Conservation (phyloP, 1,284 basidiomycete genomes). For the Malassezia psittaci region DNA sequence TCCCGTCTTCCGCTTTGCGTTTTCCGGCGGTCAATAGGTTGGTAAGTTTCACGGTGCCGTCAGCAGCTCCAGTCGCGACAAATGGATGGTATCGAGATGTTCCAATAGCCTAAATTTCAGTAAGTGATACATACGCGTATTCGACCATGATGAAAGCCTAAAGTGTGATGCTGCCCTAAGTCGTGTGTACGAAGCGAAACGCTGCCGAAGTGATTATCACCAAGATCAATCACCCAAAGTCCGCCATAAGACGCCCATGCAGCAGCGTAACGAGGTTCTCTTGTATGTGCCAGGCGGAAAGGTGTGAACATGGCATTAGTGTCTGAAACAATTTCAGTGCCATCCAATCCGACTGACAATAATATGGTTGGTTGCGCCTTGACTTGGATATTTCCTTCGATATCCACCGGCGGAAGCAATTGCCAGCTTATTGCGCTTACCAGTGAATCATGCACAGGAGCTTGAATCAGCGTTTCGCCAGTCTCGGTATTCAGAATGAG, state of each 20-base stretch:
- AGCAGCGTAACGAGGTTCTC: slow-evolving; percentile 16
- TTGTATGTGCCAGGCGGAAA: slow-evolving; percentile 3
- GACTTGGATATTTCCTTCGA: neutral
- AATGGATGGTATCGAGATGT: slow-evolving; percentile 12
- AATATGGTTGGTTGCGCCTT: slow-evolving; percentile 6
- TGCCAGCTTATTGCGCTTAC: slow-evolving; percentile 15
- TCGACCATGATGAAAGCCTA: slow-evolving; percentile 16
- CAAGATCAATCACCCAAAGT: slow-evolving; percentile 9
- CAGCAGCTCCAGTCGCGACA: slow-evolving; percentile 12
- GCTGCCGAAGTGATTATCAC: slow-evolving; percentile 14
- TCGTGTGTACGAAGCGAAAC: slow-evolving; percentile 12
- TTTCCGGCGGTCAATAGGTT: slow-evolving; percentile 6
- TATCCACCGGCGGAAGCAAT: slow-evolving; percentile 4
- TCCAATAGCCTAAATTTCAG: neutral
- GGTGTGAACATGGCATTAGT: slow-evolving; percentile 1
- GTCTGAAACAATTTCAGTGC: slow-evolving; percentile 6
- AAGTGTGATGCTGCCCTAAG: slow-evolving; percentile 9
- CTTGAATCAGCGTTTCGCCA: neutral
- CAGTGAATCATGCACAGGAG: slow-evolving; percentile 12
- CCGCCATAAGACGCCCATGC: slow-evolving; percentile 11
- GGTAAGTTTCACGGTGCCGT: slow-evolving; percentile 14
- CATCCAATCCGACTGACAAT: slow-evolving; percentile 12
- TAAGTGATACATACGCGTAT: neutral
- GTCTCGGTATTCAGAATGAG: slow-evolving; percentile 7
- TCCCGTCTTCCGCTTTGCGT: slow-evolving; percentile 10